These are phyloP conservation scores for Xerocomus potaroensis DNA, from an alignment of 768 basidiomycete genomes.

Conservation along the genomic window DNA sequence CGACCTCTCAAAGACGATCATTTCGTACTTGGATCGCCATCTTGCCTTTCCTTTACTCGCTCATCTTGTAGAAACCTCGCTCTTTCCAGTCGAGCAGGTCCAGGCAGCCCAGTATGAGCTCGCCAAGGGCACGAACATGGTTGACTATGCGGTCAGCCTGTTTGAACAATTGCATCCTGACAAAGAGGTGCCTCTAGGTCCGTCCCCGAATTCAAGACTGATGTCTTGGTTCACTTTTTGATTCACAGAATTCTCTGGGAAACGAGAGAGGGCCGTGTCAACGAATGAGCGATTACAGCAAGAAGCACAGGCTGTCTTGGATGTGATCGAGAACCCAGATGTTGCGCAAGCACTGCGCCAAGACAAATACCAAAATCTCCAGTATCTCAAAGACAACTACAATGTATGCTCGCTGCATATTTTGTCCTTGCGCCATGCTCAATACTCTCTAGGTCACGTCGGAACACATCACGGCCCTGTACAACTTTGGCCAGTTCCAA, in stretches of 20 bases:
- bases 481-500: constrained; percentile 98
- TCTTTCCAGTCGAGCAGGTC: constrained; percentile 78
- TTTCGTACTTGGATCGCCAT: constrained; percentile 93
- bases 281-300: constrained; percentile 82
- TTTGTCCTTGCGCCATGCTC: constrained; percentile 1
- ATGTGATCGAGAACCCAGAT: constrained; percentile 95
- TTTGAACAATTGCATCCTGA: constrained; percentile 77
- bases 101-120: constrained; percentile 94
- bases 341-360: constrained; percentile 91
- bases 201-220: constrained; percentile 13
- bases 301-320: constrained; percentile 88
- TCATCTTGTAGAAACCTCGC: constrained; percentile 70
- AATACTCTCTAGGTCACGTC: constrained; percentile 66
- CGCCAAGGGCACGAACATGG: constrained; percentile 97
- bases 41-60: constrained; percentile 89
- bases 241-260: constrained; percentile 71
- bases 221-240: background rate
- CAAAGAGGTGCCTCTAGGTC: constrained; percentile 65
- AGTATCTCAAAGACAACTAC: constrained; percentile 92
- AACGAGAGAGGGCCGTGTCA: constrained; percentile 76
- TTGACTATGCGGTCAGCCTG: constrained; percentile 83
- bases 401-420: constrained; percentile 47
- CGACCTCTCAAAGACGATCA: constrained; percentile 88
- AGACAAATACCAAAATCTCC: constrained; percentile 95
- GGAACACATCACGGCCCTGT: constrained; percentile 92